Base-by-base conservation (phyloP, 805 yeast species). In the Tetrapisispora namnaoensis region DNA sequence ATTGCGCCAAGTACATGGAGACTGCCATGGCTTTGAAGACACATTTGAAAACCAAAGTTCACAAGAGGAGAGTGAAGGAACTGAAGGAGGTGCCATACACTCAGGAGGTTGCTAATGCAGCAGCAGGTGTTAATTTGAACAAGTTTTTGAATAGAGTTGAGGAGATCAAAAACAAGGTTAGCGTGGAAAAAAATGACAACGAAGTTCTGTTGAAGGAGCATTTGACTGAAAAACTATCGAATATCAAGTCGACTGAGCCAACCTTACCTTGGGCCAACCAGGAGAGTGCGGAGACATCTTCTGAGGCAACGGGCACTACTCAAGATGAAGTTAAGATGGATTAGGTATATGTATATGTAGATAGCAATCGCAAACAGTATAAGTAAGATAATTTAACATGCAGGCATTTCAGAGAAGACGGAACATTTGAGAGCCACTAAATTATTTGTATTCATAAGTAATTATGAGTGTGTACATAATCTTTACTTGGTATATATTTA, bases 1-100 rank as follows among this genome's bases (percentile, higher is more conserved):
- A 89, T 54, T 93, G 99, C 73, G 95, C 95, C 44, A 86, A 83
- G 63, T 88, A 93, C 67, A 88, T 80, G 61, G 96, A 90, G 63
- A 81, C 82, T 49, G 88, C 84, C 42, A 65, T 68, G 32, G 84
- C 95, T 8, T 72, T 86, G 48, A 79, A 78, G 51, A 74, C 82
- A 14, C 99, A 93, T 69, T 69, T 76, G 53, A 78, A 79, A 57
- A 74, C 84, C 4, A 90, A 89, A 61, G 76, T 81, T 8, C 99
- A 93, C 68, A 90, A 85, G 66, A 78, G 98, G 67, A 75, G 96
- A 62, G 83, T 86, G 24, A 86, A 82, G 65, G 84, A 79, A 38
- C 71, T 93, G 57, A 78, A 76, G 49, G 79, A 74, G 44, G 83
- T 82, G 47, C 97, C 97, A 9, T 91, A 91, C 63, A 81, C 96